phyloP scores from a whole-genome alignment of 305 asterid genomes.

The Fraxinus paxiana region DNA sequence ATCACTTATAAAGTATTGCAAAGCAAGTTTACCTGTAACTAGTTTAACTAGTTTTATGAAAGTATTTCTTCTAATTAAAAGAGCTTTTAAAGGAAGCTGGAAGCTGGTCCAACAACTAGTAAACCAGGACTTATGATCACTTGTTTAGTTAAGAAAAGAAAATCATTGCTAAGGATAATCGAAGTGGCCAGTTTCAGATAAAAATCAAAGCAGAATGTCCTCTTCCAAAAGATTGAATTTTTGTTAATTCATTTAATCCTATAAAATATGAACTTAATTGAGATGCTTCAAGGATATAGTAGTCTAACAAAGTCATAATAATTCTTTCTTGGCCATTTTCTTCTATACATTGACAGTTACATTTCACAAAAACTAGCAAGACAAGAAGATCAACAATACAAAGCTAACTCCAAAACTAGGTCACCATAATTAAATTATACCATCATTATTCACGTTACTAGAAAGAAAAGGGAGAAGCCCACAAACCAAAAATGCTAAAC shows the following conservation, averaged over 20 bases:
- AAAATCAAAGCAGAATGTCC: neutral
- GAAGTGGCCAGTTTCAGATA: neutral
- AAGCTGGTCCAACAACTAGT: neutral
- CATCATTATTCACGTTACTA: slow-evolving; percentile 35
- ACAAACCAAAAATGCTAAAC: slow-evolving; percentile 19
- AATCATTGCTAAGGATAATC: neutral
- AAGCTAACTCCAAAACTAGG: slow-evolving; percentile 30
- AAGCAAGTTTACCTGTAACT: too few relatives aligned
- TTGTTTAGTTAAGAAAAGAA: neutral
- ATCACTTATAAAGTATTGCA: too few relatives aligned
- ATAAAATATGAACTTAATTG: neutral
- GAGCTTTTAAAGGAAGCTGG: too few relatives aligned
- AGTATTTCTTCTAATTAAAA: too few relatives aligned
- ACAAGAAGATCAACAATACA: slow-evolving; percentile 25
- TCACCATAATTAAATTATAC: slow-evolving; percentile 26
- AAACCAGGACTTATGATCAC: neutral
- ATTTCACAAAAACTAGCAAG: slow-evolving; percentile 30
- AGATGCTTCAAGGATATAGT: slow-evolving; percentile 21
- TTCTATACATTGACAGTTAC: slow-evolving; percentile 28
- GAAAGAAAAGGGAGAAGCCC: slow-evolving; percentile 20
- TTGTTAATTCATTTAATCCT: neutral
- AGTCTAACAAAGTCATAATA: slow-evolving; percentile 23
- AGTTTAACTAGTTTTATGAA: too few relatives aligned
- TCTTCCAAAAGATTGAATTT: neutral
- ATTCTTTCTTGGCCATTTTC: slow-evolving; percentile 24